Evolutionary conservation across 2,329 filamentous ascomycete genomes (phyloP), one percentile per base, ranked within the genome.

Genomic region (Verticillium tricorpus): DNA sequence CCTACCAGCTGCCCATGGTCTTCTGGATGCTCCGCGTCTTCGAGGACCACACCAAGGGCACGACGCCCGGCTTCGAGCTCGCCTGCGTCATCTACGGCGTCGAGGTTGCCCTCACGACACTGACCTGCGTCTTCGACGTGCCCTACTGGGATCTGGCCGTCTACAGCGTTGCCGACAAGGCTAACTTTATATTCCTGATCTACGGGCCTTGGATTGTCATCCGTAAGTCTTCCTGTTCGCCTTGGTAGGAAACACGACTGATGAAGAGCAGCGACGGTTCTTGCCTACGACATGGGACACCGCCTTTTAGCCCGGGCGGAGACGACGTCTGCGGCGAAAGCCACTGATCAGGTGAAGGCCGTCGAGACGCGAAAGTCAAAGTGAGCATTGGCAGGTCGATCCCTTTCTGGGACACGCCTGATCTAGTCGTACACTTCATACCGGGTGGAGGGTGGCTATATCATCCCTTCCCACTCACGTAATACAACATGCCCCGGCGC

Each of bases 271-370:
- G 84, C 84, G 15, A 65, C 76, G 0, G 14, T 84, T 1, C 75
- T 86, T 71, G 81, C 78, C 11, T 66, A 78, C 25, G 84, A 87
- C 66, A 86, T 87, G 84, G 84, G 80, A 58, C 58, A 69, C 39
- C 77, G 85, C n/a, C 72, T 87, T 1, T 68, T 83, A 9, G 71
- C 67, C 7, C 79, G 84, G 9, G 70, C 82, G 15, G 71, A 74
- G 39, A 66, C 62, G 6, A 65, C 61, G 0, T 68, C 72, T 5
- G n/a, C 34, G 14, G n/a, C 28, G 7, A 59, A 45, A 8, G 40
- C 40, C n/a, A 19, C 11, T 3, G 68, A 72, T 5, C 31, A 52
- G 19, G n/a, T 15, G 3, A 59, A 45, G 15, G 45, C 40, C 7
- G 12, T 11, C 5, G 62, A 52, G 37, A 74, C 69, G 62, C 76